Conservation (phyloP, 2,329 filamentous ascomycete species). For the Arthroderma sp. region DNA sequence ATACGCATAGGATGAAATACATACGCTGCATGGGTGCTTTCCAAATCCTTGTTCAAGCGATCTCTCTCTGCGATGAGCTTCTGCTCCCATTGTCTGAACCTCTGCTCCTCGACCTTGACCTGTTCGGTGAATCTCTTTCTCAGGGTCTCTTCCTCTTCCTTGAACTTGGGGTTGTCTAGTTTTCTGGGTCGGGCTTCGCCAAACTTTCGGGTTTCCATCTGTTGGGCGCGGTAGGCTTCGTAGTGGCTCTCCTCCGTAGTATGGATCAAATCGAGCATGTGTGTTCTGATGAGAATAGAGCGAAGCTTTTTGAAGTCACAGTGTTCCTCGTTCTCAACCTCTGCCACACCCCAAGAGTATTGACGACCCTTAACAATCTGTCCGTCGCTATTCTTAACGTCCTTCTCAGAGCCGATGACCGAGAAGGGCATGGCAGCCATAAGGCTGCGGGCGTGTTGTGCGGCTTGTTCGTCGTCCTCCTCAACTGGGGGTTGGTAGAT, state of each 20-base stretch:
- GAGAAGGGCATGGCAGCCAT: constrained; percentile 98
- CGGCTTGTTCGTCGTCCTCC: constrained; percentile 94
- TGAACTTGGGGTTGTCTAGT: constrained; percentile 99
- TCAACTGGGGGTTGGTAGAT: constrained; percentile 97
- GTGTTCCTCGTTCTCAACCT: constrained; percentile 99
- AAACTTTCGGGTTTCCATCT: constrained; percentile 99
- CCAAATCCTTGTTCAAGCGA: constrained; percentile 98
- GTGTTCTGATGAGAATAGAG: constrained; percentile 94
- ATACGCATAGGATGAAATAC: constrained; percentile 12
- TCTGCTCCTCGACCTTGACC: constrained; percentile 99
- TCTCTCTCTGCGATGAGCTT: constrained; percentile 98
- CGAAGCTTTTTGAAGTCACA: constrained; percentile 99
- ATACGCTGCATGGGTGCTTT: constrained; percentile 79
- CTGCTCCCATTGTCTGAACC: constrained; percentile 99
- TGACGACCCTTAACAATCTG: constrained; percentile 98
- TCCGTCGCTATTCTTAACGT: constrained; percentile 89
- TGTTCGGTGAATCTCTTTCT: constrained; percentile 99
- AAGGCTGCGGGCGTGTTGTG: constrained; percentile 83
- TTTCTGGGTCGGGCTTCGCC: constrained; percentile 94
- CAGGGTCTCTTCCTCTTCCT: constrained; percentile 97
- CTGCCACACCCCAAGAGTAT: constrained; percentile 97
- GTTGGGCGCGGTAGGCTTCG: constrained; percentile 95
- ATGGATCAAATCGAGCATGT: constrained; percentile 99
- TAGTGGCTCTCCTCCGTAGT: constrained; percentile 99
- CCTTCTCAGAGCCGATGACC: constrained; percentile 97